Base-by-base conservation (phyloP, 2,329 filamentous ascomycete species). In the Berkeleyomyces basicola region DNA sequence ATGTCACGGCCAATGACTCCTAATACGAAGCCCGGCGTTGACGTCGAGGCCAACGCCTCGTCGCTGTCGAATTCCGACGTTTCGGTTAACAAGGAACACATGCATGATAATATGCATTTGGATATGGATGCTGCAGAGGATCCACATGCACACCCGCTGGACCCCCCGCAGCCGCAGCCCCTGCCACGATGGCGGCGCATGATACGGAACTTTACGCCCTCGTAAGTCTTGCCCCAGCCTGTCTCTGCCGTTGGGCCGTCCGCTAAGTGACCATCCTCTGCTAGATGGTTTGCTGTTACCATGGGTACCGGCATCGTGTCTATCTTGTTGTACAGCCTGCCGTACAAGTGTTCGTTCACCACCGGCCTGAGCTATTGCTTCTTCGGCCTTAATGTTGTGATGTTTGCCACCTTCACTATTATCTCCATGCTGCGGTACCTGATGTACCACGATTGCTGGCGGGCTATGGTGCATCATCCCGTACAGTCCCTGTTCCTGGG, bases 301-400 rank as follows among this genome's bases (percentile, higher is more conserved):
- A 83, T 88, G 84, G 85, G 85, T 36, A 88, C 84, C 0, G 85
- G 84, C 33, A 81, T 88, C 47, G 80, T 84, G 6, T 81, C 81
- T 1, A 78, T 86, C 43, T 74, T 88, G 23, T 75, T 88, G 14
- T 75, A 81, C 67, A 78, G 79, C 16, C 75, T 87, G 7, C 84
- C 84, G 0, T 87, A 82, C 70, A 77, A 83, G 65, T 75, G 76
- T 1, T 64, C 66, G 4, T 84, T 79, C 75, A 73, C 87, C 0
- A 77, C 79, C 67, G 81, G 78, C 70, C 73, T 86, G 16, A 81
- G 82, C 0, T 78, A 83, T 57, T 68, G 77, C 60, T 79, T 87
- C 69, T 86, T 87, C 68, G 71, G 72, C 3, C 73, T 86, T 16
- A 87, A 87, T 68, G 70, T 80, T 9, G 44, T 75, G 3, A 73